Base-by-base conservation (phyloP, 1,284 basidiomycete genomes). In the Macrocystidia cucumis region DNA sequence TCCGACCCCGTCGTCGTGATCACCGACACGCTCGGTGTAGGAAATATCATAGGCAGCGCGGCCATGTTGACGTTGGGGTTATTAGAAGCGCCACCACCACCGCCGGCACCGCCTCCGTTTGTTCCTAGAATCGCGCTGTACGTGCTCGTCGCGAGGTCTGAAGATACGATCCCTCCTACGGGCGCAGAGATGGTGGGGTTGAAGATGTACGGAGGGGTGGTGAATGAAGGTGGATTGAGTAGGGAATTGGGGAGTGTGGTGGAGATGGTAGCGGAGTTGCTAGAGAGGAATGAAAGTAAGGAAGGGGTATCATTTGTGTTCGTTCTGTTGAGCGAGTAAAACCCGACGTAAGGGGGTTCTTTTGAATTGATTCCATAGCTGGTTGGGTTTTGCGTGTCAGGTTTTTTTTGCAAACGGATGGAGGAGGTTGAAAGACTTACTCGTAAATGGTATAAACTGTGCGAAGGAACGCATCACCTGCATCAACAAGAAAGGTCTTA, bases 361-460 rank as follows among this genome's bases (percentile, higher is more conserved):
- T 77, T 75, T 23, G 57, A 54, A 47, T 82, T 69, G 43, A 88
- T 85, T 9, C 85, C 84, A 40, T 74, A 82, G 52, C 83, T 87
- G 38, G 2, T 8, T 12, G 29, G n/a, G n/a, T n/a, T n/a, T 30
- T 30, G 29, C 8, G 8, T 12, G 12, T 25, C 23, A 25, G 23
- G 8, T 25, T 25, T 25, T 8, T 25, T 12, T 25, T 25, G 8
- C 35, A 34, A 39, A 44, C 34, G 16, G 17, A 12, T 20, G 28
- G 29, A 14, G 27, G 38, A 8, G 35, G 41, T 1, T 23, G 28
- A 35, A 42, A 34, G 24, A 29, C 21, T 46, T 38, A 85, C 85
- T 80, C 86, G 65, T 76, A 92, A 31, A 92, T 67, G 3, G 81
- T 79, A 55, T 92, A 92, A 0, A 90, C 83, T 2, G 84, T 83